Evolutionary conservation across 345 rosid species (phyloP), one percentile per base, ranked within the genome.

Genomic region (Camelina sativa): DNA sequence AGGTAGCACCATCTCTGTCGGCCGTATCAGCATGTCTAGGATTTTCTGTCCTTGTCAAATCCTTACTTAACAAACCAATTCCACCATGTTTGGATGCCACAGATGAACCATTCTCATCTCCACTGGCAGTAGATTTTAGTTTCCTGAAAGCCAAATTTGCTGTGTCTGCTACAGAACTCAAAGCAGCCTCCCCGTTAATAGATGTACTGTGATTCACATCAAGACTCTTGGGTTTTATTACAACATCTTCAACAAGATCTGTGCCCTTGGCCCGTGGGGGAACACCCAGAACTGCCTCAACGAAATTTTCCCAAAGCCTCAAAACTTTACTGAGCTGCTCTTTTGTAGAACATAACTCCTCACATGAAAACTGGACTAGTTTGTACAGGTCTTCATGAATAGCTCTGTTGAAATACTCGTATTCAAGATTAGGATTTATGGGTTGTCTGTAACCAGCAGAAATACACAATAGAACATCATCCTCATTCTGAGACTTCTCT

Each of bases 291-390:
- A 86, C 72, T 62, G 89, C 90, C 83, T 94, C 97, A 84, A 91
- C 35, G 82, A 91, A 91, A 52, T 86, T 71, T 48, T 87, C 87
- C 98, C 98, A 94, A 66, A 94, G 91, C 82, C 86, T 84, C 88
- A 90, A 86, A 74, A 88, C 89, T 87, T 91, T 91, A 73, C 80
- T 84, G 41, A 90, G 72, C 79, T 94, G 98, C 65, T 94, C 98
- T 89, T 91, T 93, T 59, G 98, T 85, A 38, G 93, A 83, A 82
- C 92, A 91, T 80, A 91, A 76, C 80, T 94, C 98, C 86, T 89
- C 91, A 72, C 93, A 90, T 59, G 98, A 94, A 85, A 91, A 94
- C 65, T 84, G 86, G 58, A 94, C 87, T 75, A 94, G 86, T 76
- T 90, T 90, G 82, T 78, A 86, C 79, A 91, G 74, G 80, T 94